phyloP scores from a whole-genome alignment of 768 basidiomycete species.

The Lenzites betulinus region DNA sequence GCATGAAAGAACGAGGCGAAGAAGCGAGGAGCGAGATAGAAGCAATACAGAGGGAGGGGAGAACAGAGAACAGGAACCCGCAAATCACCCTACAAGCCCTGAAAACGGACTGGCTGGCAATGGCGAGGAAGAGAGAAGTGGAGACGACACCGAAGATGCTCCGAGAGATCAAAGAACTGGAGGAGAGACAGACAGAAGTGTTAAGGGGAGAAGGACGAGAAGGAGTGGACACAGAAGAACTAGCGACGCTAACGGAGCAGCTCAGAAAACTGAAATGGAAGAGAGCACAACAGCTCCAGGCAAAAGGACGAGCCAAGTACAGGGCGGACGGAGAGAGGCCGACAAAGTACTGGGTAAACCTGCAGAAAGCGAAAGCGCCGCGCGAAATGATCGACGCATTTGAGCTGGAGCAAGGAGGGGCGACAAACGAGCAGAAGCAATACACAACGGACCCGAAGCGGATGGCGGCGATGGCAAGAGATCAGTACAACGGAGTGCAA shows the following conservation, averaged over 20 bases:
- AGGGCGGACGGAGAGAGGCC: not conserved
- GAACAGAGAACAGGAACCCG: not conserved
- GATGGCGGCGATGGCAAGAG: not conserved
- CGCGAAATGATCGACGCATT: not conserved
- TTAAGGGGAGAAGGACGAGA: not conserved
- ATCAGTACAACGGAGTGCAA: not conserved
- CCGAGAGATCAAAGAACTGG: not conserved
- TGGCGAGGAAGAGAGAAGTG: not conserved
- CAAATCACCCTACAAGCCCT: not conserved
- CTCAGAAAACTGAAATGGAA: too few relatives aligned
- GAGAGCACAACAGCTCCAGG: not conserved
- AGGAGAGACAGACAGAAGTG: not conserved
- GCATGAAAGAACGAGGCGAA: not conserved
- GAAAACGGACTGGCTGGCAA: not conserved
- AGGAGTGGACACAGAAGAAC: too few relatives aligned
- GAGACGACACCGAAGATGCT: not conserved
- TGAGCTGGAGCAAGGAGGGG: not conserved
- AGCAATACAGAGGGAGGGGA: not conserved
- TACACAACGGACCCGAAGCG: not conserved
- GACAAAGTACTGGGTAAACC: conserved; percentile 1
- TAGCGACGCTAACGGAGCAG: not conserved
- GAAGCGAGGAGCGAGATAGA: not conserved
- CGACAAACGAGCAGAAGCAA: not conserved
- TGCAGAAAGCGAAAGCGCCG: not conserved
- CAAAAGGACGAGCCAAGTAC: not conserved